Conservation (phyloP, 495 filamentous ascomycete genomes). For the Aspergillus carlsbadensis region DNA sequence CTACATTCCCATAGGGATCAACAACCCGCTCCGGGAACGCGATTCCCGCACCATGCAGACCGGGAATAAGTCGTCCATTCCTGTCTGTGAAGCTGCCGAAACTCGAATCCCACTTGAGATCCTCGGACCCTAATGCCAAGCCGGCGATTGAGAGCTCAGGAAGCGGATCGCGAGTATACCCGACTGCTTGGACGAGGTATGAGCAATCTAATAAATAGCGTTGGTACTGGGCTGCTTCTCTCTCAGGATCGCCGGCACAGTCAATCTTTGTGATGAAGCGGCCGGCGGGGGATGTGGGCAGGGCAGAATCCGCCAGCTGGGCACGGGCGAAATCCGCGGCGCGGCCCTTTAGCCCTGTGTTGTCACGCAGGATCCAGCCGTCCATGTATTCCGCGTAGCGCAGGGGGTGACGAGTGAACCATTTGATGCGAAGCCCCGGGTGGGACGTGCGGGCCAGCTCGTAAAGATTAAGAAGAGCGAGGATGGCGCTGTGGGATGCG, state of each 20-base stretch:
- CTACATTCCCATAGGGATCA: conserved; percentile 60
- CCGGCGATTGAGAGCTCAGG: conserved; percentile 40
- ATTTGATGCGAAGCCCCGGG: conserved; percentile 53
- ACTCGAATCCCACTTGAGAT: conserved; percentile 48
- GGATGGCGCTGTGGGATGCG: conserved; percentile 61
- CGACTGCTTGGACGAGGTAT: conserved; percentile 55
- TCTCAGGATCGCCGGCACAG: conserved; percentile 43
- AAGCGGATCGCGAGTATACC: conserved; percentile 49
- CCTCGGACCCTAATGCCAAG: conserved; percentile 13
- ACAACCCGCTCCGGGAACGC: conserved; percentile 59
- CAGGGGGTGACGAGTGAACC: conserved; percentile 59
- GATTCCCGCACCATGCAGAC: conserved; percentile 59
- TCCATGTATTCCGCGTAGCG: conserved; percentile 61
- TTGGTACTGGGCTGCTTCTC: conserved; percentile 33
- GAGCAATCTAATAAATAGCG: conserved; percentile 47
- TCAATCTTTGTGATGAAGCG: conserved; percentile 51
- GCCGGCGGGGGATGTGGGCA: conserved; percentile 48
- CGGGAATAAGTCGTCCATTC: conserved; percentile 37
- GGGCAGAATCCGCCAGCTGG: conserved; percentile 51
- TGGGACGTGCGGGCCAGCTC: conserved; percentile 49
- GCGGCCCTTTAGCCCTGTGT: conserved; percentile 61
- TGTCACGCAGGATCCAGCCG: conserved; percentile 62
- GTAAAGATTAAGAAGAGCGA: conserved; percentile 59
- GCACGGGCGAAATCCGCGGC: conserved; percentile 57
- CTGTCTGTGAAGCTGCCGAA: conserved; percentile 49